phyloP scores from a whole-genome alignment of 148 eudicot species.

The Fagopyrum tataricum region DNA sequence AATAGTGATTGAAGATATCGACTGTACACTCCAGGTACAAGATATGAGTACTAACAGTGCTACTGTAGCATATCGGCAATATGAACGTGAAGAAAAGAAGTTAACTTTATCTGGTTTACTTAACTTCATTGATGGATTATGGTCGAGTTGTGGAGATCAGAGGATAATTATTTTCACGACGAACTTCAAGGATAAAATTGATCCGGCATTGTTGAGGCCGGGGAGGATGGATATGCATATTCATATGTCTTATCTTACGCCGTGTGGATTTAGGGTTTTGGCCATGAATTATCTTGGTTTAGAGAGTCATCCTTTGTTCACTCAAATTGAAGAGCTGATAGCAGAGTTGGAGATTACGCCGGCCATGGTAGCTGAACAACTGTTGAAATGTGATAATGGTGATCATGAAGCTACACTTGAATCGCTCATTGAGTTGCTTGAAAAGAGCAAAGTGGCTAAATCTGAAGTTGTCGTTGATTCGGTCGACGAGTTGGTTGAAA shows the following conservation, averaged over 20 bases:
- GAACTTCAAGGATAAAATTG: slow-evolving; percentile 18
- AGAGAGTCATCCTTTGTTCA: slow-evolving; percentile 3
- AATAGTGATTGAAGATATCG: too few species aligned
- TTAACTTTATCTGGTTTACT: slow-evolving; percentile 16
- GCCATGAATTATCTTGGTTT: slow-evolving; percentile 16
- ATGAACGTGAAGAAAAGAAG: not conserved
- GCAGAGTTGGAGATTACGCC: not conserved
- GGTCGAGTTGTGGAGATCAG: slow-evolving; percentile 19
- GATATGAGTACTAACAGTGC: too few species aligned
- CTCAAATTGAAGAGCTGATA: slow-evolving; percentile 5
- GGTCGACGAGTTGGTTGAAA: not conserved
- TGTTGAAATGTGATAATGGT: not conserved
- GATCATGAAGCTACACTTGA: not conserved
- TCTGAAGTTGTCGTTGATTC: not conserved
- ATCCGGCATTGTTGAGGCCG: slow-evolving; percentile 16
- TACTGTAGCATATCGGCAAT: not conserved
- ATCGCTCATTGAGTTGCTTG: not conserved
- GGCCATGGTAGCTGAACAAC: not conserved
- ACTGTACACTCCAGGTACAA: too few species aligned
- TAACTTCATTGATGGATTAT: slow-evolving; percentile 18
- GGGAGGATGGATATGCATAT: slow-evolving; percentile 23
- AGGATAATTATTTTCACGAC: slow-evolving; percentile 18
- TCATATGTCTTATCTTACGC: slow-evolving; percentile 19
- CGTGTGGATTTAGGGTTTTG: slow-evolving; percentile 10
- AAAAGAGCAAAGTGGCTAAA: not conserved